Evolutionary conservation across 163 green algal genomes (phyloP).

Genomic region (Coccomyxa subellipsoidea): DNA sequence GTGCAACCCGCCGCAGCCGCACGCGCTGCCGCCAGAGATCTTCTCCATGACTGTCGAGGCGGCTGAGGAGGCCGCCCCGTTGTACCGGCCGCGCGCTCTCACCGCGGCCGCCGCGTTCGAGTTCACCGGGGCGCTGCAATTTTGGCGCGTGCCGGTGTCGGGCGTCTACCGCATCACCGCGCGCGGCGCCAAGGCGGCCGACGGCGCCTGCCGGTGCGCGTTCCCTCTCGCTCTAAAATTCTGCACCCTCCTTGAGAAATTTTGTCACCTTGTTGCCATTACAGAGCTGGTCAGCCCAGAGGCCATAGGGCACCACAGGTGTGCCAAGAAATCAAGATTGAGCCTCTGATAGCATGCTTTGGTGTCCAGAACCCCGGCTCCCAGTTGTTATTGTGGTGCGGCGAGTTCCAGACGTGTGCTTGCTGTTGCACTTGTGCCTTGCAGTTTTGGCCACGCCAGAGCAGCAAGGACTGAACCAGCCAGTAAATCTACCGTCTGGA

Average conservation of each 20-base stretch:
- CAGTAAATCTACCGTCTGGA: too few species aligned
- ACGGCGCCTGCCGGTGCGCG: conserved; percentile 4
- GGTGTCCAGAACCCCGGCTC: too few species aligned
- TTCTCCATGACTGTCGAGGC: neutral
- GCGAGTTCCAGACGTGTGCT: too few species aligned
- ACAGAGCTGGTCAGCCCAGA: neutral
- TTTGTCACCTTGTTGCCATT: neutral
- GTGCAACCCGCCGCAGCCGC: neutral
- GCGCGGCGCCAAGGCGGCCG: neutral
- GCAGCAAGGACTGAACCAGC: too few species aligned
- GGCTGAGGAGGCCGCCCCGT: neutral
- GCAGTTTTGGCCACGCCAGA: too few species aligned
- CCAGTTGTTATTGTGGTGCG: too few species aligned
- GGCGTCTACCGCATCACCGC: conserved; percentile 12
- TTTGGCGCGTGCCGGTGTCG: neutral
- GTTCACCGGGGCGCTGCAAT: neutral
- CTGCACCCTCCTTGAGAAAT: neutral
- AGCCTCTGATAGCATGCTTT: neutral
- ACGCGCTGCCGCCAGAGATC: neutral
- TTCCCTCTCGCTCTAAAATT: neutral
- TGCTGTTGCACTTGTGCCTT: neutral
- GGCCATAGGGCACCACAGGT: too few species aligned
- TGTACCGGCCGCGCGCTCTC: neutral
- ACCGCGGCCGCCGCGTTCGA: neutral
- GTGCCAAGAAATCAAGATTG: too few species aligned